Percentiles rank a stretch among this genome's conserved stretches.
These are phyloP conservation scores for Sideroxylon spinosum DNA, from an alignment of 179 eudicot species.

Conservation along the genomic window DNA sequence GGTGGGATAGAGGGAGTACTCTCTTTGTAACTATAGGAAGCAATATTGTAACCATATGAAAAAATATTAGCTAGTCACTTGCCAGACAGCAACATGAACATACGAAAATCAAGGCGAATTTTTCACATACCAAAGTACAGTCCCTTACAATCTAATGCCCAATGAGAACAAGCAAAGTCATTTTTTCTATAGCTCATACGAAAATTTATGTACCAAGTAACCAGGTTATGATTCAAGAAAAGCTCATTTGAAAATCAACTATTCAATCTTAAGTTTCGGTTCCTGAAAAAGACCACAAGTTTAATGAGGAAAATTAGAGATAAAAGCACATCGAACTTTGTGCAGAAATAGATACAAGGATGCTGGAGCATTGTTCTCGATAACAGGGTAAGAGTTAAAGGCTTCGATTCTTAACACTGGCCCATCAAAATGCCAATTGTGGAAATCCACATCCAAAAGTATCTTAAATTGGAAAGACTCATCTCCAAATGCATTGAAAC, in stretches of 20 bases:
- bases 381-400: no score
- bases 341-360: neutral
- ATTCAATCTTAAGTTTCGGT: neutral
- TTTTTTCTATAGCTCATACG: neutral
- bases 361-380: no score
- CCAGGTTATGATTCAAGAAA: neutral
- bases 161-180: neutral
- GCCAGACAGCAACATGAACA: neutral
- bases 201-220: neutral
- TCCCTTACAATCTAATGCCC: neutral
- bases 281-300: neutral
- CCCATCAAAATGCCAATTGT: no score
- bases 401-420: no score
- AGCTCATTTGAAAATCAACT: neutral
- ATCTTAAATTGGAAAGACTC: no score
- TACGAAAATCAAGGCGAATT: neutral
- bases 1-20: neutral
- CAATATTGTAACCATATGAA: neutral
- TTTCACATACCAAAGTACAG: neutral
- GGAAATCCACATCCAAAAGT: neutral
- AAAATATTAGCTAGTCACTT: neutral
- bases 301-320: neutral
- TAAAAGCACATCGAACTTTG: neutral
- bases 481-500: no score
- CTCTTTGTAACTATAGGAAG: neutral